Conservation (phyloP, 2,329 filamentous ascomycete species). For the Stagonosporopsis cucurbitacearum region DNA sequence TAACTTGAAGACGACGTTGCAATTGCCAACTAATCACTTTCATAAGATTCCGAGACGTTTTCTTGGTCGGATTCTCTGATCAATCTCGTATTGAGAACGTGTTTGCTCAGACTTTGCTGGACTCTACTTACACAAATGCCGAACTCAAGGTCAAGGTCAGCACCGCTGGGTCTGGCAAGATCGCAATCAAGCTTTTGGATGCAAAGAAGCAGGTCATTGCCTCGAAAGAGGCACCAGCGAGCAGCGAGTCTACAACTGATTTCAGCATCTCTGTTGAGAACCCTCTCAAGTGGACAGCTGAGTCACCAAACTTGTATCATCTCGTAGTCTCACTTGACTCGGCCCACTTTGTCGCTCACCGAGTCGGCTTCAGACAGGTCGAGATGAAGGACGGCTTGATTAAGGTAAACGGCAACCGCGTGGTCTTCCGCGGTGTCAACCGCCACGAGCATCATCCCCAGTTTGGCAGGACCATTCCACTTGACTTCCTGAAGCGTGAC, state of each 20-base stretch:
- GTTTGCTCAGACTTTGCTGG: conserved; percentile 62
- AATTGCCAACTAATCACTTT: conserved; percentile 12
- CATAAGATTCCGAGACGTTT: conserved; percentile 71
- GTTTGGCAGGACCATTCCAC: conserved; percentile 67
- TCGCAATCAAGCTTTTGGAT: conserved; percentile 57
- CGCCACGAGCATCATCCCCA: conserved; percentile 73
- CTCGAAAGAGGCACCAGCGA: conserved; percentile 21
- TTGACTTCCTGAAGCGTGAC: conserved; percentile 67
- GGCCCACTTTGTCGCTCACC: conserved; percentile 57
- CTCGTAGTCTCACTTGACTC: conserved; percentile 55
- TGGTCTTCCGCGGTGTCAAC: conserved; percentile 70
- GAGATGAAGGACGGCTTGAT: conserved; percentile 67
- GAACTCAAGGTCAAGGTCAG: conserved; percentile 58
- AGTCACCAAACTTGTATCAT: conserved; percentile 67
- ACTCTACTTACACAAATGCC: conserved; percentile 59
- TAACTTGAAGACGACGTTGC: not conserved
- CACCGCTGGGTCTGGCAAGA: conserved; percentile 48
- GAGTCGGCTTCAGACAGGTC: conserved; percentile 68
- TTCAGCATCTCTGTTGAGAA: conserved; percentile 55
- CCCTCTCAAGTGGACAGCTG: conserved; percentile 73
- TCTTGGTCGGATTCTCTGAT: conserved; percentile 64
- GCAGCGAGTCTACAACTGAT: conserved; percentile 24
- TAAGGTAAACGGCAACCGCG: conserved; percentile 66
- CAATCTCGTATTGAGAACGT: conserved; percentile 63
- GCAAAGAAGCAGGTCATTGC: conserved; percentile 41